phyloP scores from a whole-genome alignment of 495 filamentous ascomycete species.

The Sordaria brevicollis region DNA sequence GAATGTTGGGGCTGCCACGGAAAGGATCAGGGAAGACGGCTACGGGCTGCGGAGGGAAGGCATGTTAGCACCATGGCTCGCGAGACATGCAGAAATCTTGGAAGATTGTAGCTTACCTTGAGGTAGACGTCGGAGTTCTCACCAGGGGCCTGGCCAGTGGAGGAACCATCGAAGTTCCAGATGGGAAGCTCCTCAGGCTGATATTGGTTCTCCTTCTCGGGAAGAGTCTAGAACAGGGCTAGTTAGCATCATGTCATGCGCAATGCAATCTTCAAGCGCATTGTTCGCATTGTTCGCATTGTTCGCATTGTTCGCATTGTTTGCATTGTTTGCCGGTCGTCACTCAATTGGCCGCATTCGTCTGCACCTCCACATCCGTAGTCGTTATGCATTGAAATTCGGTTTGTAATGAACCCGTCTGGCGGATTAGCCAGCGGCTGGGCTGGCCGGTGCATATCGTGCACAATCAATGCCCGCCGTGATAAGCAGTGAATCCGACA shows the following conservation, averaged over 20 bases:
- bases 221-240: constrained; percentile 57
- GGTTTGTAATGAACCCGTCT: background rate
- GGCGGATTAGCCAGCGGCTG: background rate
- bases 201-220: constrained; percentile 39
- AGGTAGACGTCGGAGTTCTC: constrained; percentile 99
- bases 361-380: background rate
- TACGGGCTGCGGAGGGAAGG: constrained; percentile 47
- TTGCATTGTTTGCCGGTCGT: background rate
- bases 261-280: constrained; percentile 6
- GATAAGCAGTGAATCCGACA: background rate
- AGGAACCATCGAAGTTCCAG: constrained; percentile 99
- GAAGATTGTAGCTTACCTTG: constrained; percentile 1
- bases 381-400: background rate
- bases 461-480: background rate
- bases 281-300: constrained; percentile 2
- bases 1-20: constrained; percentile 72
- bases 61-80: background rate
- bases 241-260: constrained; percentile 9
- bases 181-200: constrained; percentile 77
- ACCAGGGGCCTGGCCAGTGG: constrained; percentile 85
- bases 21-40: constrained; percentile 72
- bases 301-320: constrained; percentile 2
- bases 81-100: background rate
- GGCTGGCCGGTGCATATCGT: background rate
- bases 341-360: background rate